phyloP scores from a whole-genome alignment of 169 alveolate genomes.

The Cryptosporidium felis region DNA sequence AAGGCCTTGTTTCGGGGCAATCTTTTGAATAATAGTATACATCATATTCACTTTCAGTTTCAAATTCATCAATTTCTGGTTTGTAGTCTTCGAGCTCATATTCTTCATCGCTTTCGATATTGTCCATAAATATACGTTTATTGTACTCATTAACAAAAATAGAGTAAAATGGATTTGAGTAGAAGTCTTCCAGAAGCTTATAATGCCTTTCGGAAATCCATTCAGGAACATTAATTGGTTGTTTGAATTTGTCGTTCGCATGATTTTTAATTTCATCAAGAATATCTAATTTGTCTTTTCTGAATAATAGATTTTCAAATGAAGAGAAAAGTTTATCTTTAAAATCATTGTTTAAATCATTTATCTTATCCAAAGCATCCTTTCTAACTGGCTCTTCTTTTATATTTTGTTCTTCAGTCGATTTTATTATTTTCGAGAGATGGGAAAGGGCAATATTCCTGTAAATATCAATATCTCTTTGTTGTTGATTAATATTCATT shows the following conservation, averaged over 20 bases:
- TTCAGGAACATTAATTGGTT: slow-evolving; percentile 48
- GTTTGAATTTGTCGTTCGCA: slow-evolving; percentile 9
- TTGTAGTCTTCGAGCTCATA: slow-evolving; percentile 11
- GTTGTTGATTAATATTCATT: slow-evolving; percentile 32
- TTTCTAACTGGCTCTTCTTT: neutral
- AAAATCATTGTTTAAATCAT: neutral
- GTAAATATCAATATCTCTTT: slow-evolving; percentile 5
- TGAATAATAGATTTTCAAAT: slow-evolving; percentile 17
- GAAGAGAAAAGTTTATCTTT: slow-evolving; percentile 4
- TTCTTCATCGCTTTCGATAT: neutral
- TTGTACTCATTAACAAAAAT: slow-evolving; percentile 58
- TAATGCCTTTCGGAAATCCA: slow-evolving; percentile 34
- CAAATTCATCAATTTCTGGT: slow-evolving; percentile 9
- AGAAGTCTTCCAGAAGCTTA: slow-evolving; percentile 48
- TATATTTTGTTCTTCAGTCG: neutral
- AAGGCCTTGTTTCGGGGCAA: neutral
- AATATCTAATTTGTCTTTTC: slow-evolving; percentile 4
- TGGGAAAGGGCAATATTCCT: slow-evolving; percentile 36
- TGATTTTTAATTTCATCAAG: slow-evolving; percentile 8
- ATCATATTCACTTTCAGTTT: slow-evolving; percentile 10
- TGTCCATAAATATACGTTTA: neutral
- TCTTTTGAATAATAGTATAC: slow-evolving; percentile 9
- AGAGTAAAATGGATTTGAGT: slow-evolving; percentile 65
- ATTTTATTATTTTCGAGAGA: slow-evolving; percentile 21
- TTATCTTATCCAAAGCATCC: slow-evolving; percentile 5